Evolutionary conservation across 1,139 yeast genomes (phyloP).

Genomic region (Geotrichum australiense): DNA sequence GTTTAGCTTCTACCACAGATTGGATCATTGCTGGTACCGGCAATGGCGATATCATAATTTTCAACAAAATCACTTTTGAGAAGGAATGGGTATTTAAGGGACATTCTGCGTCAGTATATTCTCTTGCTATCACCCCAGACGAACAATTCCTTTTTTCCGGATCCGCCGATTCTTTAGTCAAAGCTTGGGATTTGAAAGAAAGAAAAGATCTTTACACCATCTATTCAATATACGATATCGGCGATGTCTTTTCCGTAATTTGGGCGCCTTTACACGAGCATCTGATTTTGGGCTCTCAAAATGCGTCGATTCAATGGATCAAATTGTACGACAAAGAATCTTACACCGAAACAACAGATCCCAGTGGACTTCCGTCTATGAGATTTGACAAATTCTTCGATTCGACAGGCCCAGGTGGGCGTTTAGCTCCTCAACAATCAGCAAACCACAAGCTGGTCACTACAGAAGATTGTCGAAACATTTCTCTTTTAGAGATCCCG

Average conservation of each 20-base stretch:
- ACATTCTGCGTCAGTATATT: conserved; percentile 49
- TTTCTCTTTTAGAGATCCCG: conserved; percentile 57
- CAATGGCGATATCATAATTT: conserved; percentile 70
- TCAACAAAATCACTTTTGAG: conserved; percentile 60
- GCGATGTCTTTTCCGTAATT: conserved; percentile 81
- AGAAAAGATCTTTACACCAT: conserved; percentile 50
- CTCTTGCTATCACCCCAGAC: conserved; percentile 52
- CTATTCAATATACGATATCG: conserved; percentile 80
- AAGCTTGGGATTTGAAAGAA: conserved; percentile 62
- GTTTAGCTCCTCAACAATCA: conserved; percentile 32
- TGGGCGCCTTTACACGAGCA: conserved; percentile 58
- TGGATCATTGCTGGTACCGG: conserved; percentile 89
- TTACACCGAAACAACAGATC: conserved; percentile 32
- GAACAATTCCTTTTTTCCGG: conserved; percentile 70
- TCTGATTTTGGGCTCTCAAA: conserved; percentile 83
- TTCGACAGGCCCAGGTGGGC: conserved; percentile 79
- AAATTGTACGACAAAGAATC: conserved; percentile 34
- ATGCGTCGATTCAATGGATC: conserved; percentile 79
- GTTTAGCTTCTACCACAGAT: conserved; percentile 59
- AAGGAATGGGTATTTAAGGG: conserved; percentile 42
- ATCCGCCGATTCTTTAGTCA: conserved; percentile 83
- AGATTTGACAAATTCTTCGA: conserved; percentile 86
- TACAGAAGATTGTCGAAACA: conserved; percentile 3
- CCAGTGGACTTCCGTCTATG: conserved; percentile 60
- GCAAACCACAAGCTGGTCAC: conserved; percentile 1